Evolutionary conservation across 2,329 filamentous ascomycete genomes (phyloP).

Genomic region (Leptodontidium sp.): DNA sequence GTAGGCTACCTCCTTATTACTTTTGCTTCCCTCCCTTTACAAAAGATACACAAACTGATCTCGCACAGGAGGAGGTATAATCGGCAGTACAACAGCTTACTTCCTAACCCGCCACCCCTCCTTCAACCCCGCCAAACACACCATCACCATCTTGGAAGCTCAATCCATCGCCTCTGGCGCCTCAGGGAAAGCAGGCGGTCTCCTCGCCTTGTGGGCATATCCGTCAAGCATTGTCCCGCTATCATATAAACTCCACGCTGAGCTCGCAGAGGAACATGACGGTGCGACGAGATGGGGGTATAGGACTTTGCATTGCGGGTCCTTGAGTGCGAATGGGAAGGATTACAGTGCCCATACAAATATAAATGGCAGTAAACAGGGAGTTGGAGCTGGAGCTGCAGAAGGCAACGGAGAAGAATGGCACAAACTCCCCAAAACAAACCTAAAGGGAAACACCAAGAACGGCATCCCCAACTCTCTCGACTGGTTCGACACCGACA

Average conservation of each 20-base stretch:
- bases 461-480: slow-evolving; percentile 77
- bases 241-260: slow-evolving; percentile 82
- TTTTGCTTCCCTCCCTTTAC: background rate
- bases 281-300: slow-evolving; percentile 89
- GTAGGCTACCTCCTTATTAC: slow-evolving; percentile 32
- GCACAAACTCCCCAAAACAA: slow-evolving; percentile 69
- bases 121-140: slow-evolving; percentile 78
- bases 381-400: slow-evolving; percentile 8
- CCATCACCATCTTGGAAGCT: slow-evolving; percentile 87
- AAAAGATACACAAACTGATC: slow-evolving; percentile 13
- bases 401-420: slow-evolving; percentile 52
- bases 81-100: slow-evolving; percentile 91
- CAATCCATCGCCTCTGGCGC: slow-evolving; percentile 86
- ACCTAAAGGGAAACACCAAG: slow-evolving; percentile 58
- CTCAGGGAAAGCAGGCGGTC: slow-evolving; percentile 91
- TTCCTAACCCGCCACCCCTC: slow-evolving; percentile 86
- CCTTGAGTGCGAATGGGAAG: slow-evolving; percentile 41
- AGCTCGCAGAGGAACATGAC: slow-evolving; percentile 84
- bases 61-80: slow-evolving; percentile 77
- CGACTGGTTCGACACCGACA: slow-evolving; percentile 80
- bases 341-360: slow-evolving; percentile 19
- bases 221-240: slow-evolving; percentile 84
- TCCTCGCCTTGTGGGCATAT: slow-evolving; percentile 92
- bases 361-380: background rate
- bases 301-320: slow-evolving; percentile 76